Evolutionary conservation across 1,284 basidiomycete species (phyloP), one percentile per base, ranked within the genome.

Genomic region (Caloboletus inedulis): DNA sequence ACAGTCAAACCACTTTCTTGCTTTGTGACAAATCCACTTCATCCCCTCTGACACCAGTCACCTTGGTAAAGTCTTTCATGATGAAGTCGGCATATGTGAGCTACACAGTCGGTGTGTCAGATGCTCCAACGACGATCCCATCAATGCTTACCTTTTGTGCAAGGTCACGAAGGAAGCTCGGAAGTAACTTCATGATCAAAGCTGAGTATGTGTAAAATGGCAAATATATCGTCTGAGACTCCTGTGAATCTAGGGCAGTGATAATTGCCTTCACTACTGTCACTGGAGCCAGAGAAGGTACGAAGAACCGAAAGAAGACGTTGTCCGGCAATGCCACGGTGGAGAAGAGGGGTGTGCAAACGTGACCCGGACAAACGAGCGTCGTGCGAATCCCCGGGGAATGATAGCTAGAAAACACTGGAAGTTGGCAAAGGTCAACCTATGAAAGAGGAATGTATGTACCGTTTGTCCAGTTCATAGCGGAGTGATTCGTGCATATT

Each of bases 211-310:
- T 76, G 60, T 84, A 91, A 68, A 89, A 85, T 13, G 94, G 94
- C 61, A 92, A 61, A 58, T 81, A 73, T 51, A 95, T 79, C 14
- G 78, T 80, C 50, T 80, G 77, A 13, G 85, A 87, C 62, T 92
- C 84, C 54, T 88, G 84, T 39, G 83, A 81, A 63, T 94, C 90
- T 42, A 97, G 68, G 0, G 85, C 84, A 10, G 80, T 71, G 49
- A 96, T 88, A 60, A 96, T 82, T n/a, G 74, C 75, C 65, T 92
- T 91, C 49, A 90, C 91, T 6, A 97, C 76, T 2, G 80, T 74
- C 41, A 89, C 77, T 0, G 93, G 87, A 43, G 79, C 75, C 12
- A 94, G 63, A 25, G 84, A 81, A 1, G 93, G 93, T 36, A 84
- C 77, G 59, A 92, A 76, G 73, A 94, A 94, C 49, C 77, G 77